phyloP scores from a whole-genome alignment of 1,284 basidiomycete species.

The Takashimella koratensis region DNA sequence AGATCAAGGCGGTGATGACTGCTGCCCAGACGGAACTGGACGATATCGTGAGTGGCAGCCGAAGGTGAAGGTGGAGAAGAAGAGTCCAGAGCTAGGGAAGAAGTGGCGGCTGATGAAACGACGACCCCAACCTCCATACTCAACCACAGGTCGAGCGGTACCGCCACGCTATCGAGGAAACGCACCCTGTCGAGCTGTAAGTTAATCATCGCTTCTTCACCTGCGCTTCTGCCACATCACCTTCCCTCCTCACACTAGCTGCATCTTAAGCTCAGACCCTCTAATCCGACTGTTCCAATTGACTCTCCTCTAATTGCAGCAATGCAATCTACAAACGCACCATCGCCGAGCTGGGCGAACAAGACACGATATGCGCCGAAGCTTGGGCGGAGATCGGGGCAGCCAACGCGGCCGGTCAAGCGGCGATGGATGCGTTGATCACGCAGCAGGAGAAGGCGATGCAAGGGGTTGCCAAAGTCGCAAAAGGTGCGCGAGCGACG shows the following conservation, averaged over 20 bases:
- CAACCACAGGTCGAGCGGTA: background rate
- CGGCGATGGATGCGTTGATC: background rate
- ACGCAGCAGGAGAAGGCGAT: background rate
- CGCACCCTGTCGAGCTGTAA: slow-evolving; percentile 5
- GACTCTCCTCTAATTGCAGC: too few species aligned
- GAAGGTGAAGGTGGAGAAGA: too few species aligned
- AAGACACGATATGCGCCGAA: slow-evolving; percentile 3
- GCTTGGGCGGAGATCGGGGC: background rate
- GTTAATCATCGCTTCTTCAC: background rate
- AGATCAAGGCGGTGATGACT: background rate
- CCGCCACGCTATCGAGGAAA: slow-evolving; percentile 2
- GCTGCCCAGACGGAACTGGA: background rate
- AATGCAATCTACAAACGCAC: background rate
- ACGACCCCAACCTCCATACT: too few species aligned
- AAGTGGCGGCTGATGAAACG: too few species aligned
- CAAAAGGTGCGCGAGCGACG: background rate
- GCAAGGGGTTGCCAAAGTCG: background rate
- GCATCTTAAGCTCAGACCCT: background rate
- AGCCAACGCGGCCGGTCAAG: slow-evolving; percentile 1
- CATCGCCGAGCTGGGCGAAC: background rate
- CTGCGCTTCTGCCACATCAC: too few species aligned
- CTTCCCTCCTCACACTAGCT: too few species aligned
- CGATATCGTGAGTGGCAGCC: background rate
- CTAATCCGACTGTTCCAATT: background rate
- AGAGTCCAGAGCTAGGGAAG: too few species aligned